Evolutionary conservation across 768 basidiomycete species (phyloP), one percentile per base, ranked within the genome.

Genomic region (Termitomyces sp.): DNA sequence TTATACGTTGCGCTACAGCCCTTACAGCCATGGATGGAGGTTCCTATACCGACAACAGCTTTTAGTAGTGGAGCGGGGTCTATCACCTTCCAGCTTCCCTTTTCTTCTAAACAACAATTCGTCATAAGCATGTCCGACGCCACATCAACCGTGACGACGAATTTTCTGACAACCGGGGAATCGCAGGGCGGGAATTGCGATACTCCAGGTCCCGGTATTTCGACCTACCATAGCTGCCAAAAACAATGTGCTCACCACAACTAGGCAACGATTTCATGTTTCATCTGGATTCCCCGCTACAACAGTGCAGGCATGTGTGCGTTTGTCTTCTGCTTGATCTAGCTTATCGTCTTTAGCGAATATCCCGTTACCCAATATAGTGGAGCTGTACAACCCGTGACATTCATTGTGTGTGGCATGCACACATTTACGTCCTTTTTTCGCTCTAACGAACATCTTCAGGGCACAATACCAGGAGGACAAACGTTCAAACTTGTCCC

Each of bases 121-220:
- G 50, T 89, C 12, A 56, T 85, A 19, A 77, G 81, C 37, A 86
- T 91, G 85, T 90, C 86, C 28, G 89, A 91, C 64, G 74, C 82
- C 15, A 79, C 78, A 28, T 73, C 83, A 9, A 89, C 89, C 3
- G 89, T 87, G 21, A 73, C 75, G 26, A 78, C 81, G 10, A 55
- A 68, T 44, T 47, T 87, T 6, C 61, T 85, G 40, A 75, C 72
- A 1, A 81, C 84, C 14, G 81, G 75, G 41, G 53, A 68, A 9
- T 75, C 83, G 2, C 65, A 73, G 28, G 76, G 77, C 14, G 78
- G 76, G 12, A 68, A 60, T 14, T 91, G 89, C 68, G 73, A 81
- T 57, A 80, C 79, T 0, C 71, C 73, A 11, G 66, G 68, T 61
- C 76, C 81, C 43, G 67, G 74, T 75, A 52, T 31, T 5, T 63